phyloP scores from a whole-genome alignment of 306 rosid genomes.

The Cucurbita maxima region DNA sequence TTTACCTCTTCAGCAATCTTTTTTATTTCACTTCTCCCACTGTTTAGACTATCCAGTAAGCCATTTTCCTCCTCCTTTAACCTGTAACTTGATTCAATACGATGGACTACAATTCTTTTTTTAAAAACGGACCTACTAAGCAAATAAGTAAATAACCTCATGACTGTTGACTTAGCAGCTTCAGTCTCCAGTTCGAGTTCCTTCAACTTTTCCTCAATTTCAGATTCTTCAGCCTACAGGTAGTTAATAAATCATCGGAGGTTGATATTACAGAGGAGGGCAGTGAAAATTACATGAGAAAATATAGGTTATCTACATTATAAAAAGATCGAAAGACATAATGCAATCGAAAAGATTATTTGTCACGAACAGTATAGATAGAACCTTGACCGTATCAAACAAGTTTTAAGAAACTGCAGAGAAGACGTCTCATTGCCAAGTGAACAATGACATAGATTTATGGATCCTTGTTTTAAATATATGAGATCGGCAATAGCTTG shows the following conservation, averaged over 20 bases:
- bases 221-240: slow-evolving; percentile 69
- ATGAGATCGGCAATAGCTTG: background rate
- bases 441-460: background rate
- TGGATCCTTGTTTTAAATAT: background rate
- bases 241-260: background rate
- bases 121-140: slow-evolving; percentile 6
- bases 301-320: background rate
- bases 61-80: slow-evolving; percentile 45
- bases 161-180: slow-evolving; percentile 25
- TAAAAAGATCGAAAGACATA: background rate
- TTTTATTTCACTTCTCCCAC: slow-evolving; percentile 22
- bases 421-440: background rate
- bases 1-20: slow-evolving; percentile 36
- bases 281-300: background rate
- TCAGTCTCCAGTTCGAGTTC: slow-evolving; percentile 36
- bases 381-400: background rate
- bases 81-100: slow-evolving; percentile 26
- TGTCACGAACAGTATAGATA: background rate
- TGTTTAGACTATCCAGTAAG: slow-evolving; percentile 16
- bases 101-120: slow-evolving; percentile 8
- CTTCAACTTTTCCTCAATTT: slow-evolving; percentile 45
- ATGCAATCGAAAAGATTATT: background rate
- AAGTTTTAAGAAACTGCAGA: background rate
- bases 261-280: background rate
- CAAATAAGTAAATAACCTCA: slow-evolving; percentile 26